Evolutionary conservation across 2,329 filamentous ascomycete species (phyloP).

Genomic region (Coniella lustricola): DNA sequence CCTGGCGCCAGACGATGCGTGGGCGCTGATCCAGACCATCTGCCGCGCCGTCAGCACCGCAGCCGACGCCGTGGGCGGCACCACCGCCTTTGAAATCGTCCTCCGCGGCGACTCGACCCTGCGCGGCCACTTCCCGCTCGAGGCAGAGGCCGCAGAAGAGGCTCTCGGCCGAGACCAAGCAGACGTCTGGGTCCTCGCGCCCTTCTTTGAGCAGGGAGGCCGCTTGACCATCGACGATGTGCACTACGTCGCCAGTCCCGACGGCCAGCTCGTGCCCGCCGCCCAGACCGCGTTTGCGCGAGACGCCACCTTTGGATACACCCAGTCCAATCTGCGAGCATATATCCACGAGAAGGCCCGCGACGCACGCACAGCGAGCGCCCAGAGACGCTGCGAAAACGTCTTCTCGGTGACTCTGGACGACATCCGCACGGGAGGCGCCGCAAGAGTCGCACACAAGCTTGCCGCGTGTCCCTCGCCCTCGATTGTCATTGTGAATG

Average conservation of each 20-base stretch:
- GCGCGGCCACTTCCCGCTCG: conserved; percentile 49
- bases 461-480: conserved; percentile 30
- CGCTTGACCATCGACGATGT: conserved; percentile 50
- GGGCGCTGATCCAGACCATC: conserved; percentile 28
- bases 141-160: conserved; percentile 31
- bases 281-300: conserved; percentile 48
- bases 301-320: conserved; percentile 52
- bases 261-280: conserved; percentile 42
- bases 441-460: background rate
- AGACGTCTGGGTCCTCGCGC: conserved; percentile 43
- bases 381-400: conserved; percentile 24
- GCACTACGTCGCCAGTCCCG: conserved; percentile 45
- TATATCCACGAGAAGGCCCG: conserved; percentile 51
- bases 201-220: conserved; percentile 54
- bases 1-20: conserved; percentile 40
- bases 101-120: conserved; percentile 51
- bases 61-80: conserved; percentile 29
- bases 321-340: conserved; percentile 43
- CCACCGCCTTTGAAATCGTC: conserved; percentile 45
- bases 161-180: background rate
- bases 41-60: conserved; percentile 36
- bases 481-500: conserved; percentile 41
- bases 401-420: background rate
- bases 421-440: background rate
- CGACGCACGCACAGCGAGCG: no score